A percentile compares a stretch with the other conserved stretches of the same genome.
These are phyloP conservation scores for Lipomyces mesembrius DNA, from an alignment of 805 yeast species.

Conservation along the genomic window DNA sequence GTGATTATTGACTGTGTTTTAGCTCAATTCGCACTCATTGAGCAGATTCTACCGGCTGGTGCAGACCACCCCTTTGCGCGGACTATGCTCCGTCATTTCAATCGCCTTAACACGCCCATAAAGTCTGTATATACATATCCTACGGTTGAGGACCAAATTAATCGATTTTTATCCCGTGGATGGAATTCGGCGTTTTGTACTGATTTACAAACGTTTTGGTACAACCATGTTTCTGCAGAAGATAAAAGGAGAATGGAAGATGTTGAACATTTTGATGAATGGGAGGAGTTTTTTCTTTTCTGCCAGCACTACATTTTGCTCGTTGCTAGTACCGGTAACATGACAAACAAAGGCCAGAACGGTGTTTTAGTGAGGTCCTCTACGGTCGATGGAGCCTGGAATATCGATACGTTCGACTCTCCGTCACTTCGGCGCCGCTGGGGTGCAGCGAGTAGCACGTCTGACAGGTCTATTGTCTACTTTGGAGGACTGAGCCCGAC, in stretches of 20 bases:
- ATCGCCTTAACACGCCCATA: slow-evolving; percentile 66
- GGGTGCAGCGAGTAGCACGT: slow-evolving; percentile 17
- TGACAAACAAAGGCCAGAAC: background rate
- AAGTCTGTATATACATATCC: slow-evolving; percentile 66
- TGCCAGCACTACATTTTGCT: slow-evolving; percentile 74
- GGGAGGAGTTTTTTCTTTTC: slow-evolving; percentile 78
- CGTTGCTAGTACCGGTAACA: slow-evolving; percentile 55
- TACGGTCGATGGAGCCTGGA: background rate
- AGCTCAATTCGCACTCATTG: slow-evolving; percentile 67
- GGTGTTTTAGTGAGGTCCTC: background rate
- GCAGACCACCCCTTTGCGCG: slow-evolving; percentile 67
- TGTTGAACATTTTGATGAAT: slow-evolving; percentile 77
- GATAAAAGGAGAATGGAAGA: slow-evolving; percentile 51
- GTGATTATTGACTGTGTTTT: background rate
- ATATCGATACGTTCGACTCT: background rate
- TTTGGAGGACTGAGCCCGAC: slow-evolving; percentile 34
- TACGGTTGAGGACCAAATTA: slow-evolving; percentile 53
- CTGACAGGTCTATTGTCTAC: slow-evolving; percentile 8
- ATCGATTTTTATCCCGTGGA: slow-evolving; percentile 56
- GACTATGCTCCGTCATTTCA: slow-evolving; percentile 75
- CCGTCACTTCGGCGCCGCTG: slow-evolving; percentile 20
- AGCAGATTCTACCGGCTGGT: slow-evolving; percentile 73
- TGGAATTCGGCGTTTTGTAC: slow-evolving; percentile 49
- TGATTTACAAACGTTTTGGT: slow-evolving; percentile 67
- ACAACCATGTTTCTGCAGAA: slow-evolving; percentile 48